Conservation (phyloP, 176 grass and related monocot species). For the Ampelocalamus luodianensis region DNA sequence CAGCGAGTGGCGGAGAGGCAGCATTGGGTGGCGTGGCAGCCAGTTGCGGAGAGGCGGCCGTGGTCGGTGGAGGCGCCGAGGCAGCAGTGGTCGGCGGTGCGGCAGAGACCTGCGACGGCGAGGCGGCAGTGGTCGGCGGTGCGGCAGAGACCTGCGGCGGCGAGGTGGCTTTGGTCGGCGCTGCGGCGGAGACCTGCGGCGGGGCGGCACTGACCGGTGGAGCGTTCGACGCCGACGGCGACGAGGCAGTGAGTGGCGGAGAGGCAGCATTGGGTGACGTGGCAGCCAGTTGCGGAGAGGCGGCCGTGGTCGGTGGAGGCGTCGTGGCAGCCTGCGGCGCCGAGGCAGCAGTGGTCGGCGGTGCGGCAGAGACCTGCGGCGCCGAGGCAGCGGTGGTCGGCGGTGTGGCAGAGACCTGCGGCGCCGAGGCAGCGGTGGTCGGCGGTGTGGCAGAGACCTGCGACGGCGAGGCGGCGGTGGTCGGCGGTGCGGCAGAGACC, state of each 20-base stretch:
- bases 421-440: not conserved
- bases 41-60: conserved; percentile 6
- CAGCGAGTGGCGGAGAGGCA: not conserved
- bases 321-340: not conserved
- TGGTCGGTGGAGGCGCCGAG: conserved; percentile 33
- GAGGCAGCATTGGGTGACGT: conserved; percentile 23
- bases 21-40: conserved; percentile 3
- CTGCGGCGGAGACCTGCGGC: not conserved
- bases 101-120: not conserved
- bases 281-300: too few relatives aligned
- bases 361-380: not conserved
- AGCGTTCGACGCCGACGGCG: too few relatives aligned
- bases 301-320: conserved; percentile 7
- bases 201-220: conserved; percentile 24
- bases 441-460: too few relatives aligned
- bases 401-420: not conserved
- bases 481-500: conserved; percentile 19
- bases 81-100: not conserved
- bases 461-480: conserved; percentile 16
- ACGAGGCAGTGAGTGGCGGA: not conserved
- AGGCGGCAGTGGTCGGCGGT: conserved; percentile 5
- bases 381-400: not conserved
- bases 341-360: conserved; percentile 7
- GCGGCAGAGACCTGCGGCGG: conserved; percentile 12
- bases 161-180: conserved; percentile 19